Conservation (phyloP, 495 filamentous ascomycete species). For the Talaromyces wortmannii region DNA sequence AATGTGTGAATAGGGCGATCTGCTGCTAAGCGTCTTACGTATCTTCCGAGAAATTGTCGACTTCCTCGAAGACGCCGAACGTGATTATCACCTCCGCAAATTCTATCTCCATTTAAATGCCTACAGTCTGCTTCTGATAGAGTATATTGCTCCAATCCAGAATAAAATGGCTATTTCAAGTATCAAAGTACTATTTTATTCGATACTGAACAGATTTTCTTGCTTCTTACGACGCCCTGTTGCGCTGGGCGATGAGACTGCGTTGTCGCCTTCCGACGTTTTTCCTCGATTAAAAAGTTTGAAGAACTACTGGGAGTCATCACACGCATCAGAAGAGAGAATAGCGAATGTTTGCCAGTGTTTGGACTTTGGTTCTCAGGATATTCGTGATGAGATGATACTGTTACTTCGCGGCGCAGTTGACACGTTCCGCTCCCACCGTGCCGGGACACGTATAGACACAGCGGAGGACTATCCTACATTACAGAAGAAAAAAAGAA, state of each 20-base stretch:
- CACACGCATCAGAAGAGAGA: not conserved
- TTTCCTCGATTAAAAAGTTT: not conserved
- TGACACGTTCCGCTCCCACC: not conserved
- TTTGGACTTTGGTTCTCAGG: not conserved
- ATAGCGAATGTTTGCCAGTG: not conserved
- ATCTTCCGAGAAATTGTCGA: not conserved
- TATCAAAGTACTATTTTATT: not conserved
- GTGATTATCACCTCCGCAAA: not conserved
- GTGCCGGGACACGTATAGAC: not conserved
- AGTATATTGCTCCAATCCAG: not conserved
- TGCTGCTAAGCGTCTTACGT: not conserved
- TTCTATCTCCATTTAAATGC: slow-evolving; percentile 1
- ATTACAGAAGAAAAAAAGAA: not conserved
- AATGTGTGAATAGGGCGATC: not conserved
- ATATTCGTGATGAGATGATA: not conserved
- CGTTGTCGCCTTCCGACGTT: not conserved
- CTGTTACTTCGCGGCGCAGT: not conserved
- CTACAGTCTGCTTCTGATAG: not conserved
- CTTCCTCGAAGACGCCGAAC: not conserved
- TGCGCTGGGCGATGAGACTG: not conserved
- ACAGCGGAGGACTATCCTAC: not conserved
- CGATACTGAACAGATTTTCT: not conserved
- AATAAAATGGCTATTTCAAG: not conserved
- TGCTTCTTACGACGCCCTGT: not conserved
- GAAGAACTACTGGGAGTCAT: not conserved